Percentiles rank a stretch among this genome's conserved stretches.
Evolutionary conservation across 768 basidiomycete genomes (phyloP).

Genomic region (Pisolithus albus): DNA sequence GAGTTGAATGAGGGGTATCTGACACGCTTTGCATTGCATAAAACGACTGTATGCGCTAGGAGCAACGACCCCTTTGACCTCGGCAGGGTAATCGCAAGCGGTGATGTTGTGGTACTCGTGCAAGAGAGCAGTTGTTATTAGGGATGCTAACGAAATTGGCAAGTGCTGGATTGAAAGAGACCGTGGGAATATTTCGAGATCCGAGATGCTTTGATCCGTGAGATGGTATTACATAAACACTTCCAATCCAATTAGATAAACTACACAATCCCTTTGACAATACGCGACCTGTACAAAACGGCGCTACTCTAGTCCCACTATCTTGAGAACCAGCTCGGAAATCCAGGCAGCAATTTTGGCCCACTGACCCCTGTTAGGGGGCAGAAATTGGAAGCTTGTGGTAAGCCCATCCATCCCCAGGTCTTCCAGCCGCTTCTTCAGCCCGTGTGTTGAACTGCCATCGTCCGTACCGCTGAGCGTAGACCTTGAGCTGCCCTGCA

Average conservation of each 20-base stretch:
- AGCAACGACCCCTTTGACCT: background rate
- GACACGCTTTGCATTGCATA: constrained; percentile 18
- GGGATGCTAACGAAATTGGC: background rate
- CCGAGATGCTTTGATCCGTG: background rate
- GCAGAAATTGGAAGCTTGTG: constrained; percentile 66
- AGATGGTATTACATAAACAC: background rate
- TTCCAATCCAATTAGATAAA: background rate
- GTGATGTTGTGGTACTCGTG: background rate
- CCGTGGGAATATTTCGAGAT: background rate
- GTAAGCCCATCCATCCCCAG: constrained; percentile 68
- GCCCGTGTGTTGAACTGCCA: constrained; percentile 30
- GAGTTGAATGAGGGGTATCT: constrained; percentile 27
- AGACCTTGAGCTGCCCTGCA: constrained; percentile 49
- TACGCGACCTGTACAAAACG: constrained; percentile 2
- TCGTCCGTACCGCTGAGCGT: constrained; percentile 64
- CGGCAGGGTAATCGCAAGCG: background rate
- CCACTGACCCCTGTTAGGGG: constrained; percentile 46
- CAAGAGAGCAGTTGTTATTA: background rate
- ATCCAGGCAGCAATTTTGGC: constrained; percentile 73
- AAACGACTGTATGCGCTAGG: background rate
- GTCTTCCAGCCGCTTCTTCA: constrained; percentile 57
- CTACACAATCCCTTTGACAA: constrained; percentile 10
- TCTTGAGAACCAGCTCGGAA: constrained; percentile 49
- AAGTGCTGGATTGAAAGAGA: background rate
- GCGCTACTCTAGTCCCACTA: constrained; percentile 33